phyloP scores from a whole-genome alignment of 179 eudicot genomes.

The Spergularia azorica region DNA sequence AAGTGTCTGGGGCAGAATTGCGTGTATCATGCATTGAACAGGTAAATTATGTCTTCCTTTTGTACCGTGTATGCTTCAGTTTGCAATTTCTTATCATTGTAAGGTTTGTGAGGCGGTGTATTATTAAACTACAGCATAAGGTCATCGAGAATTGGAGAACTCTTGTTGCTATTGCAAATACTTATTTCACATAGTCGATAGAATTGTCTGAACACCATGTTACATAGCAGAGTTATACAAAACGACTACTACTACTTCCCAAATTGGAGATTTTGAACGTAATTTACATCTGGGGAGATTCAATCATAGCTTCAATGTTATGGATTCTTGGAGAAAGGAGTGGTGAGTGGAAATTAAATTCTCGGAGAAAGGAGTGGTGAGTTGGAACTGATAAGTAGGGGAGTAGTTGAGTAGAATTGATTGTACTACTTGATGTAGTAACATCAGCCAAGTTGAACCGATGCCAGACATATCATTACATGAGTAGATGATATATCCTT shows the following conservation, averaged over 20 bases:
- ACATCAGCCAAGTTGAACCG: no score
- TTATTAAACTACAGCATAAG: neutral
- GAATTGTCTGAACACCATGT: neutral
- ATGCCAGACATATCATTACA: no score
- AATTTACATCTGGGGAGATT: neutral
- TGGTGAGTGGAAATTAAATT: neutral
- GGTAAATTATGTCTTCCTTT: slow-evolving; percentile 38
- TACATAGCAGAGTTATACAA: neutral
- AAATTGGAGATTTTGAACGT: neutral
- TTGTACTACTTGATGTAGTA: no score
- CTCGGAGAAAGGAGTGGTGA: neutral
- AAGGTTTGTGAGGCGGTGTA: slow-evolving; percentile 4
- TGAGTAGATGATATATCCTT: no score
- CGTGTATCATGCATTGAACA: slow-evolving; percentile 81
- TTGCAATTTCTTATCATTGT: slow-evolving; percentile 5
- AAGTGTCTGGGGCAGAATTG: slow-evolving; percentile 67
- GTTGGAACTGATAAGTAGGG: no score
- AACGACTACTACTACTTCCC: neutral
- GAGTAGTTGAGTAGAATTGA: no score
- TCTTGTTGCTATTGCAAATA: neutral
- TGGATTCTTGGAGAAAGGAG: no score
- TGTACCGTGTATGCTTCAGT: slow-evolving; percentile 8
- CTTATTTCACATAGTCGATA: neutral
- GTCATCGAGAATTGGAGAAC: neutral
- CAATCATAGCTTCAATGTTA: neutral